phyloP scores from a whole-genome alignment of 768 basidiomycete genomes.

The Agaricus sinodeliciosus region DNA sequence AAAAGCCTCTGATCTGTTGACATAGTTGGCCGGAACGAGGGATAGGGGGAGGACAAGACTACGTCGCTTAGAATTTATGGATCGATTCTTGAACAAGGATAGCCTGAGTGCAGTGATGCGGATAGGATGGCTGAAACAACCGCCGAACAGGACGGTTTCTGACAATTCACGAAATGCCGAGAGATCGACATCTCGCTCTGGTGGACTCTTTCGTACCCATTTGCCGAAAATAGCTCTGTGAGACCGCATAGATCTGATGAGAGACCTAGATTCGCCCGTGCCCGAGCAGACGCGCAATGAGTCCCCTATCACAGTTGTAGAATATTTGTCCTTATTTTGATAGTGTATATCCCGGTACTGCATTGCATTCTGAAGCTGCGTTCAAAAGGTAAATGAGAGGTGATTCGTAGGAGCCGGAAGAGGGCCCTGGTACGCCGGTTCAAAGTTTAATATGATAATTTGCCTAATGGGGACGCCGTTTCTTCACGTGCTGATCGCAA shows the following conservation, averaged over 20 bases:
- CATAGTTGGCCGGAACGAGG: background rate
- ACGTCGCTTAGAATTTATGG: conserved; percentile 5
- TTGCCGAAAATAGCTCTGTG: conserved; percentile 3
- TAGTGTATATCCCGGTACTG: background rate
- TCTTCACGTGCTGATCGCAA: conserved; percentile 3
- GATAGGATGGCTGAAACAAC: conserved; percentile 8
- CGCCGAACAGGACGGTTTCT: conserved; percentile 10
- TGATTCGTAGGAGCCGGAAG: background rate
- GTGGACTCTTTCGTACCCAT: background rate
- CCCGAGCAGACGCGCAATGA: background rate
- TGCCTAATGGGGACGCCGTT: background rate
- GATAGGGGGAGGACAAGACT: background rate
- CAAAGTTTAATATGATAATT: no score
- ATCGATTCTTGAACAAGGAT: conserved; percentile 9
- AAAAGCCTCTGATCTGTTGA: conserved; percentile 6
- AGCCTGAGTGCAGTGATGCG: background rate
- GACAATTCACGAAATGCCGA: conserved; percentile 11
- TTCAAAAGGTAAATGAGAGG: background rate
- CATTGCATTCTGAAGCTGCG: background rate
- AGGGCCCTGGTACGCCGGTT: background rate
- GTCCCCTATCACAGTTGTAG: no score
- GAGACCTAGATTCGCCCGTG: background rate
- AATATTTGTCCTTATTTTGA: no score
- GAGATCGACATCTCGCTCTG: conserved; percentile 10
- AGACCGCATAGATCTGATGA: no score